These are phyloP conservation scores for Anaeramoeba ignava DNA, from an alignment of 78 protist species.

Conservation along the genomic window DNA sequence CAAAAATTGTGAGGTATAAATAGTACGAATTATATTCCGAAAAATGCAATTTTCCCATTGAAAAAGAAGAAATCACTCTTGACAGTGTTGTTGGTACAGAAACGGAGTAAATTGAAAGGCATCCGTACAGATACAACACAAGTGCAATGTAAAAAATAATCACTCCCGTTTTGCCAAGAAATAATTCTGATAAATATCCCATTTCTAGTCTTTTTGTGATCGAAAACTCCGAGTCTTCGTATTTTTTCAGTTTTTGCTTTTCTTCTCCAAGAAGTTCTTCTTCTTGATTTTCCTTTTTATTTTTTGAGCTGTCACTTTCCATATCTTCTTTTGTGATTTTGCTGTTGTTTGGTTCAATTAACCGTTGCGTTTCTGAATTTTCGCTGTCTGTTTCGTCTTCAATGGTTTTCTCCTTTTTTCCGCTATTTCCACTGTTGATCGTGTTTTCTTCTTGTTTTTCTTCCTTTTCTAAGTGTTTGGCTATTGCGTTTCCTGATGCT, in stretches of 20 bases:
- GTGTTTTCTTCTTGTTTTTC: no score
- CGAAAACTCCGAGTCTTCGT: background rate
- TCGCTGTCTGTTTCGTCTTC: no score
- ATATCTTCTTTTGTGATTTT: no score
- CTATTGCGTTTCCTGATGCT: constrained; percentile 11
- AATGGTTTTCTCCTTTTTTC: no score
- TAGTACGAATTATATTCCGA: background rate
- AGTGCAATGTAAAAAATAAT: constrained; percentile 11
- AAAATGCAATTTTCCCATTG: no score
- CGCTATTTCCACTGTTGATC: no score
- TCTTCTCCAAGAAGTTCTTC: no score
- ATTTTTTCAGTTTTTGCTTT: background rate
- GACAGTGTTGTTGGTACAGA: constrained; percentile 23
- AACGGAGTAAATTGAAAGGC: constrained; percentile 28
- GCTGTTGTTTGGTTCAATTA: no score
- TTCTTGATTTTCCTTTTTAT: no score
- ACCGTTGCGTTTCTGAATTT: no score
- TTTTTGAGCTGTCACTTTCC: no score
- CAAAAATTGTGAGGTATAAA: constrained; percentile 36
- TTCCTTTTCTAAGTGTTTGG: background rate
- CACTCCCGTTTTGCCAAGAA: background rate
- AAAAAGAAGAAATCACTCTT: no score
- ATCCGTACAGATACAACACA: constrained; percentile 30
- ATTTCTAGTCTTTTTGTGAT: constrained; percentile 11
- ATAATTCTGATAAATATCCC: constrained; percentile 8